These are phyloP conservation scores for Calocybe gambosa DNA, from an alignment of 1,284 basidiomycete genomes.

Conservation along the genomic window DNA sequence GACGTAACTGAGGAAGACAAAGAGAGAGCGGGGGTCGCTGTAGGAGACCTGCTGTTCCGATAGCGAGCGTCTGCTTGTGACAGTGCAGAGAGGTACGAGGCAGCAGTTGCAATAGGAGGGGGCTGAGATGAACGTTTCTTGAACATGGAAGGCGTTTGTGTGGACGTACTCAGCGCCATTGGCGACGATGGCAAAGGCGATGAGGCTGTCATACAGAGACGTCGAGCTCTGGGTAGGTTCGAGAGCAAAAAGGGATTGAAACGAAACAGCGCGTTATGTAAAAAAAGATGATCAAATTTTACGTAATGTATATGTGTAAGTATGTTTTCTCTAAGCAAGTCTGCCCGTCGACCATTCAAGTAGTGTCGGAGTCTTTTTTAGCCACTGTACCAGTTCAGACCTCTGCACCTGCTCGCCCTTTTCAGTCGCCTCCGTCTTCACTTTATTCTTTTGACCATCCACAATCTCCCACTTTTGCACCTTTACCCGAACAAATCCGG, in stretches of 20 bases:
- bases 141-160: constrained; percentile 61
- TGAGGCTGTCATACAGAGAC: constrained; percentile 11
- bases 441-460: constrained; percentile 68
- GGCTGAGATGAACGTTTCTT: constrained; percentile 48
- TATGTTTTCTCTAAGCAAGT: constrained; percentile 1
- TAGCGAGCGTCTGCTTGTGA: constrained; percentile 64
- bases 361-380: constrained; percentile 46
- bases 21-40: constrained; percentile 62
- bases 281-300: too few species aligned
- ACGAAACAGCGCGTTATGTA: too few species aligned
- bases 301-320: too few species aligned
- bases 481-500: constrained; percentile 86
- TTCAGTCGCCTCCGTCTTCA: constrained; percentile 44
- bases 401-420: constrained; percentile 68
- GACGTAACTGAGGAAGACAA: constrained; percentile 61
- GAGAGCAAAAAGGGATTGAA: constrained; percentile 5
- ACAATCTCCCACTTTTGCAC: constrained; percentile 82
- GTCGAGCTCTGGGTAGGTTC: constrained; percentile 2
- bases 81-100: constrained; percentile 67
- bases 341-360: constrained; percentile 34
- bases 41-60: constrained; percentile 36
- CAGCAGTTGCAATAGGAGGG: constrained; percentile 49
- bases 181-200: constrained; percentile 30
- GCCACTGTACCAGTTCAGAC: constrained; percentile 65
- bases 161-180: constrained; percentile 41